Conservation (phyloP, 1,284 basidiomycete genomes). For the Ceratobasidium papillatum region DNA sequence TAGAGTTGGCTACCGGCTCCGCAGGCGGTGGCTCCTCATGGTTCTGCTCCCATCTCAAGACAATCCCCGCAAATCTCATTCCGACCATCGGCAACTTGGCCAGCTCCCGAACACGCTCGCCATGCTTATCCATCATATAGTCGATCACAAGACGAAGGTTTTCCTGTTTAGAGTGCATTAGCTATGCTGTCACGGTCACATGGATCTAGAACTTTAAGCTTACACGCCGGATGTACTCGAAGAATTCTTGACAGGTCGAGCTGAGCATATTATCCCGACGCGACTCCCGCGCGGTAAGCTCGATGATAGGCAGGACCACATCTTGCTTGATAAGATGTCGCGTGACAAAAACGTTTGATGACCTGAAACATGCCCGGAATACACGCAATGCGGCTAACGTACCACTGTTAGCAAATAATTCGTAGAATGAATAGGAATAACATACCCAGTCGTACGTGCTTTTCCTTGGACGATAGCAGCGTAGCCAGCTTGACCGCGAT, state of each 20-base stretch:
- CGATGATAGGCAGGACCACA: constrained; percentile 82
- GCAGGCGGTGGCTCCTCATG: constrained; percentile 74
- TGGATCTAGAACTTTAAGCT: constrained; percentile 46
- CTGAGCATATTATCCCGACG: constrained; percentile 90
- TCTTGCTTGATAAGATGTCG: constrained; percentile 87
- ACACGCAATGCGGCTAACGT: constrained; percentile 84
- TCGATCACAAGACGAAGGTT: constrained; percentile 86
- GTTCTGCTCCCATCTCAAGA: constrained; percentile 90
- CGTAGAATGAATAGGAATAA: constrained; percentile 42
- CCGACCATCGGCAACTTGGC: constrained; percentile 69
- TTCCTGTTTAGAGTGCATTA: constrained; percentile 62
- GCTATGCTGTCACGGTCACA: not conserved
- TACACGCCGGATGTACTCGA: constrained; percentile 89
- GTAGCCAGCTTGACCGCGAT: constrained; percentile 77
- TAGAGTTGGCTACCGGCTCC: constrained; percentile 21
- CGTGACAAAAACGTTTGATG: constrained; percentile 88
- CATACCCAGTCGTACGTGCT: constrained; percentile 89
- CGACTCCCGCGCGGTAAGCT: constrained; percentile 83
- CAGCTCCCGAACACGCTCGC: constrained; percentile 70
- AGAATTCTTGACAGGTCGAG: constrained; percentile 94
- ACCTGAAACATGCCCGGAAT: constrained; percentile 85
- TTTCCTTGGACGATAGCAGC: constrained; percentile 85
- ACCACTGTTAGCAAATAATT: constrained; percentile 27
- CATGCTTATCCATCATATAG: constrained; percentile 84
- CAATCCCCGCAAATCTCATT: constrained; percentile 75